phyloP scores from a whole-genome alignment of 805 yeast genomes.

The Brettanomyces anomalus region DNA sequence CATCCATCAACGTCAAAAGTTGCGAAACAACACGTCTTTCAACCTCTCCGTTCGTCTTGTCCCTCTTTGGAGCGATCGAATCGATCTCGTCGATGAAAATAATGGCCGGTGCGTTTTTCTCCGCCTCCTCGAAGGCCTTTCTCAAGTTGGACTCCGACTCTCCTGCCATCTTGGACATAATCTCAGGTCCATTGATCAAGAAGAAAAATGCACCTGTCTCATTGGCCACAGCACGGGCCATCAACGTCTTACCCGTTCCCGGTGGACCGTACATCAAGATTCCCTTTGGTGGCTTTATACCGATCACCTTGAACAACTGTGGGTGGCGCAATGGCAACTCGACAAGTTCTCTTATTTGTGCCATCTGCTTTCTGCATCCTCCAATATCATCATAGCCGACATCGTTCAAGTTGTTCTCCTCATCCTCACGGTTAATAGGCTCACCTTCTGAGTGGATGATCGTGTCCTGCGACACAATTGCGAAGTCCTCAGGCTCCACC shows the following conservation, averaged over 20 bases:
- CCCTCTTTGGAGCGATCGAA: conserved; percentile 99
- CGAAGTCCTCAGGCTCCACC: conserved; percentile 94
- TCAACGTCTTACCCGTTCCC: conserved; percentile 98
- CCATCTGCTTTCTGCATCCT: conserved; percentile 99
- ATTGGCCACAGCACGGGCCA: conserved; percentile 99
- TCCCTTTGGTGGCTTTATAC: conserved; percentile 98
- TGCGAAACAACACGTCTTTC: conserved; percentile 99
- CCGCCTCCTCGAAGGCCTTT: conserved; percentile 99
- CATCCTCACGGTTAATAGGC: conserved; percentile 96
- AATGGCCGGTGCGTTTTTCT: conserved; percentile 95
- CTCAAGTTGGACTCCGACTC: conserved; percentile 95
- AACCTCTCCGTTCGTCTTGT: conserved; percentile 98
- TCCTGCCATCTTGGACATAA: conserved; percentile 99
- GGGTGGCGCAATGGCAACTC: conserved; percentile 98
- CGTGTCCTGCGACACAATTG: conserved; percentile 97
- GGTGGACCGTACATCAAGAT: conserved; percentile 98
- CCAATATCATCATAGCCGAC: conserved; percentile 99
- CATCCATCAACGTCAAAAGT: conserved; percentile 96
- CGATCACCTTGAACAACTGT: conserved; percentile 93
- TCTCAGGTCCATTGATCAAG: conserved; percentile 97
- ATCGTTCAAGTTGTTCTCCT: conserved; percentile 91
- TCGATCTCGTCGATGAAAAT: conserved; percentile 98
- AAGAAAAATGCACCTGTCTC: conserved; percentile 99
- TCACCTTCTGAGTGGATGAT: conserved; percentile 98
- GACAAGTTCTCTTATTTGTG: conserved; percentile 96